These are phyloP conservation scores for Neonectria hederae DNA, from an alignment of 2,329 filamentous ascomycete genomes.

Conservation along the genomic window DNA sequence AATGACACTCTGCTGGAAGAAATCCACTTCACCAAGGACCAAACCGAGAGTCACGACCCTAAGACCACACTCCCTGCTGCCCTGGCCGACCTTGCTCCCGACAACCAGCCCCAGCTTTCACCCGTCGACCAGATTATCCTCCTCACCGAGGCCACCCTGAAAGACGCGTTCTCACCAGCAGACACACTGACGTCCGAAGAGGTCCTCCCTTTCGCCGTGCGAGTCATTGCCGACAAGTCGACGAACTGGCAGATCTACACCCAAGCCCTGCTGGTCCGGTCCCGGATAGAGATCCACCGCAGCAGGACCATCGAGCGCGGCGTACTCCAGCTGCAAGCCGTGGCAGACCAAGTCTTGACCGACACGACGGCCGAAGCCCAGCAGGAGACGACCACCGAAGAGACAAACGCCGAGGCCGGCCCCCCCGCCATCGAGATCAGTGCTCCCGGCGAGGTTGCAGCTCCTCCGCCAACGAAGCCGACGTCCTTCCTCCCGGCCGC, in stretches of 20 bases:
- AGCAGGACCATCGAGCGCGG: slow-evolving; percentile 90
- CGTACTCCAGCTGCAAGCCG: slow-evolving; percentile 90
- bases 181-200: slow-evolving; percentile 93
- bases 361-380: slow-evolving; percentile 68
- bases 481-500: slow-evolving; percentile 84
- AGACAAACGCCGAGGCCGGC: slow-evolving; percentile 42
- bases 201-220: slow-evolving; percentile 87
- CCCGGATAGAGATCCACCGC: slow-evolving; percentile 86
- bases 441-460: slow-evolving; percentile 45
- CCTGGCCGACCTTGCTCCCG: slow-evolving; percentile 74
- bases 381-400: slow-evolving; percentile 39
- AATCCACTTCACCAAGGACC: slow-evolving; percentile 77
- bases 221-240: slow-evolving; percentile 86
- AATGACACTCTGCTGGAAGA: slow-evolving; percentile 92
- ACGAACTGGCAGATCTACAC: slow-evolving; percentile 99
- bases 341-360: slow-evolving; percentile 93
- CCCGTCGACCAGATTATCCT: slow-evolving; percentile 91
- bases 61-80: slow-evolving; percentile 62
- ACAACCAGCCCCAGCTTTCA: slow-evolving; percentile 82
- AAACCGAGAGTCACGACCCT: slow-evolving; percentile 50
- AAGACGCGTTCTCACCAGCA: slow-evolving; percentile 83
- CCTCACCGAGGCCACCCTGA: slow-evolving; percentile 86
- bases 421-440: slow-evolving; percentile 60
- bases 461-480: slow-evolving; percentile 54
- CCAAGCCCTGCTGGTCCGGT: slow-evolving; percentile 88